A percentile compares a stretch with the other conserved stretches of the same genome.
Conservation (phyloP, 805 yeast genomes). For the Ogataea degrootiae region DNA sequence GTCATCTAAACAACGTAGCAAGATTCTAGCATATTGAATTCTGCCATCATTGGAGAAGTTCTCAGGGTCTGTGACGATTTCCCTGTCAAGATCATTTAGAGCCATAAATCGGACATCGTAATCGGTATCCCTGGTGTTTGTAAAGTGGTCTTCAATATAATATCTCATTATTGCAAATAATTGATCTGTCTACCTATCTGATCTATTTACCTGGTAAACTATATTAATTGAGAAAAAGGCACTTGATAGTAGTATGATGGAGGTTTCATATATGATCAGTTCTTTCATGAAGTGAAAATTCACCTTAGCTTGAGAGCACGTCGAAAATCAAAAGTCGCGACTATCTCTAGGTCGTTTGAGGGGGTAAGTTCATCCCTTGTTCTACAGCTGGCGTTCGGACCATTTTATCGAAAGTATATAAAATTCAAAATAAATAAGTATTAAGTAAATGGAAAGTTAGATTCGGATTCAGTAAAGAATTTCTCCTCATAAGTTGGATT, state of each 20-base stretch:
- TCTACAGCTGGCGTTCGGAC: too few relatives aligned
- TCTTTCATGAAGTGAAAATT: too few relatives aligned
- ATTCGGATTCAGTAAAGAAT: constrained; percentile 11
- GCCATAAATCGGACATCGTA: constrained; percentile 87
- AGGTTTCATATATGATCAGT: too few relatives aligned
- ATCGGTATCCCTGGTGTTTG: constrained; percentile 59
- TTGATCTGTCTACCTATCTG: background rate
- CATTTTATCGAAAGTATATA: too few relatives aligned
- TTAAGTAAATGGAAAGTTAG: constrained; percentile 15
- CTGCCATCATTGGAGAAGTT: constrained; percentile 36
- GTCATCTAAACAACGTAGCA: constrained; percentile 43
- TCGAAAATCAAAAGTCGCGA: too few relatives aligned
- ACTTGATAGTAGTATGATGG: too few relatives aligned
- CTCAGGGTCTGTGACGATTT: constrained; percentile 28
- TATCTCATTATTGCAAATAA: constrained; percentile 17
- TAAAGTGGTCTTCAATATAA: constrained; percentile 28
- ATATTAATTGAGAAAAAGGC: background rate
- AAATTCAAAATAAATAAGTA: too few relatives aligned
- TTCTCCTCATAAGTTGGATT: constrained; percentile 7
- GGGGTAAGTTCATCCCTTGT: too few relatives aligned
- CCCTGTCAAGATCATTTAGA: constrained; percentile 60
- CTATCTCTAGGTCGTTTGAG: too few relatives aligned
- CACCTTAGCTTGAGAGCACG: too few relatives aligned
- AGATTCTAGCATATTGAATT: constrained; percentile 23
- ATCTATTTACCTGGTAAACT: background rate